phyloP scores from a whole-genome alignment of 2,329 filamentous ascomycete species.

The Talaromyces sp. region DNA sequence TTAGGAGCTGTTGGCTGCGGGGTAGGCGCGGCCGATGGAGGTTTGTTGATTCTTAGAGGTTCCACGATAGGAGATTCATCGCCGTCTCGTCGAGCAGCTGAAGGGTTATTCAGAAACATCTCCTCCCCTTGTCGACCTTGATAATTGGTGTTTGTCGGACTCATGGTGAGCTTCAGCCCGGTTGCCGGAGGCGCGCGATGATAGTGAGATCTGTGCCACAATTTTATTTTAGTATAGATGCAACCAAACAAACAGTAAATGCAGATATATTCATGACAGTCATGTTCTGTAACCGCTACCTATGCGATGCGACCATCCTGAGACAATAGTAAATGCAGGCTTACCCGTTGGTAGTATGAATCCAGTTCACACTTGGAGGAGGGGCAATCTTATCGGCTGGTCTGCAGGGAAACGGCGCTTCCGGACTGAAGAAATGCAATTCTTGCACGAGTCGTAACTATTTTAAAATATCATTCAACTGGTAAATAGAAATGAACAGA shows the following conservation, averaged over 20 bases:
- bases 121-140: constrained; percentile 73
- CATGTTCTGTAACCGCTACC: background rate
- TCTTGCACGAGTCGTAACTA: constrained; percentile 2
- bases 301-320: background rate
- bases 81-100: constrained; percentile 23
- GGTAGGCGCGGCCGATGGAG: constrained; percentile 48
- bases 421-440: background rate
- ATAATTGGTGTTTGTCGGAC: constrained; percentile 38
- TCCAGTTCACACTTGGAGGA: background rate
- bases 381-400: background rate
- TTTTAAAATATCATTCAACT: background rate
- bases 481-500: constrained; percentile 3
- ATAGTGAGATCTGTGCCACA: background rate
- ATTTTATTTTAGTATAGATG: background rate
- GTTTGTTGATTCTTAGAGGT: constrained; percentile 80
- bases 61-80: constrained; percentile 74
- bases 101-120: constrained; percentile 66
- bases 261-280: background rate
- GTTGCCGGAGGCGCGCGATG: constrained; percentile 2
- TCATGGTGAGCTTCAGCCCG: constrained; percentile 36
- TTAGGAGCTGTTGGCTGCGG: constrained; percentile 56
- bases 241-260: background rate
- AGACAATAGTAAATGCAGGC: constrained; percentile 1
- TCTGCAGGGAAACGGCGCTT: background rate
- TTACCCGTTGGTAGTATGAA: constrained; percentile 4